Base-by-base conservation (phyloP, 2,329 filamentous ascomycete species). In the Ascosphaera apis region DNA sequence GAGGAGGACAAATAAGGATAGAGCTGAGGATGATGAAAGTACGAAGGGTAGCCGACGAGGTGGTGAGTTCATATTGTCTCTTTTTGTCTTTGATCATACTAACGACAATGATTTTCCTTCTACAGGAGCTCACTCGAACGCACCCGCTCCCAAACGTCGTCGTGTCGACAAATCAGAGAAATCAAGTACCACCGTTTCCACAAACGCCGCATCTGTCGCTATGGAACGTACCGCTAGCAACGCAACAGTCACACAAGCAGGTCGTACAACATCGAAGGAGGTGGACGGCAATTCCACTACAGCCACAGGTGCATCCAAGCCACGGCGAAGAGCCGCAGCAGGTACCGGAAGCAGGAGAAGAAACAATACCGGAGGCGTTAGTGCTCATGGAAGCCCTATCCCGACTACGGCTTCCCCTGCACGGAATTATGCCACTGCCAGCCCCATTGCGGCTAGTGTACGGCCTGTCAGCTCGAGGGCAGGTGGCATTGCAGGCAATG, bases 131-230 rank as follows among this genome's bases (percentile, higher is more conserved):
- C 31, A 32, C 13, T n/a, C 31, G 6, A 15, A 15, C 13, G 53
- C 62, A 15, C 69, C 66, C 42, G 58, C 63, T 15, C 8, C n/a
- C 13, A 91, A 91, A 58, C 69, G 81, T 47, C 73, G 83, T 43
- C 91, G 84, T 56, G 72, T 80, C 2, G 82, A 91, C 46, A 80
- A 80, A 39, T 56, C 64, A 7, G 50, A 49, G n/a, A 41, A 50
- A 5, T 47, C 51, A 4, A 51, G 56, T 6, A 44, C 49, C 11
- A 46, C 43, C 13, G 40, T 38, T 19, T 37, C 39, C 12, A 41
- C 39, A n/a, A 40, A 42, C 3, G 41, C 45, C n/a, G 38, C 35
- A 21, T 39, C 39, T 5, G 31, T 50, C 15, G 48, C 51, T 5
- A 57, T 58, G 55, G 55, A 58, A 37, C 53, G 55, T 21, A 50